Base-by-base conservation (phyloP, 495 filamentous ascomycete genomes). In the Monascus purpureus region DNA sequence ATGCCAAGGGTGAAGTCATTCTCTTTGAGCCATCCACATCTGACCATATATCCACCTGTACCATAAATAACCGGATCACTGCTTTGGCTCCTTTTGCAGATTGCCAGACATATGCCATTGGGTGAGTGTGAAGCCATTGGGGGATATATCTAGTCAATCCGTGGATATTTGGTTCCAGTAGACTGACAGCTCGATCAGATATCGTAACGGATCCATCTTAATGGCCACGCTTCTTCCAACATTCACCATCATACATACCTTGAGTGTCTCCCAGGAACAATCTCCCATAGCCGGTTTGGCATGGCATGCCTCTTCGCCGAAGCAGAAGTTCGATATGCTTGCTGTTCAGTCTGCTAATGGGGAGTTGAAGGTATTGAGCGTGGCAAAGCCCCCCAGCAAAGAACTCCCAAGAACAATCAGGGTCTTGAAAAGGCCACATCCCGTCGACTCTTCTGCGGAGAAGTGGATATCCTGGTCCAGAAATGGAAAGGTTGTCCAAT, bases 401-500 rank as follows among this genome's bases (percentile, higher is more conserved):
- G 77, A 79, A 25, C 69, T 86, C 31, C 72, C 80, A 13, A 83
- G 82, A 45, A 80, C 93, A 4, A 93, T 96, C 36, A 68, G 90
- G 29, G 75, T 92, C 3, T 56, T 99, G 30, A 93, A 86, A 57
- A 65, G 78, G 43, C 73, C 72, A 4, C 85, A 94, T 40, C 71
- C 72, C 39, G 80, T 50, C 1, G 52, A 68, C 32, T 61, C 73
- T 18, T 57, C 74, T 8, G 85, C 85, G 7, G 82, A 80, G 13
- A 93, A 93, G 52, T 99, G 88, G 88, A 82, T 93, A 67, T 80
- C 72, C 15, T 99, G 90, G 90, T 96, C 92, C 2, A 96, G 93
- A 61, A 94, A 93, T 61, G 90, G 90, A 17, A 77, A 82, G 41
- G 85, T 99, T 39, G 69, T 99, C 31, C 90, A 99, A 57, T 88